phyloP scores from a whole-genome alignment of 2,329 filamentous ascomycete species.

The Escovopsis sp. region DNA sequence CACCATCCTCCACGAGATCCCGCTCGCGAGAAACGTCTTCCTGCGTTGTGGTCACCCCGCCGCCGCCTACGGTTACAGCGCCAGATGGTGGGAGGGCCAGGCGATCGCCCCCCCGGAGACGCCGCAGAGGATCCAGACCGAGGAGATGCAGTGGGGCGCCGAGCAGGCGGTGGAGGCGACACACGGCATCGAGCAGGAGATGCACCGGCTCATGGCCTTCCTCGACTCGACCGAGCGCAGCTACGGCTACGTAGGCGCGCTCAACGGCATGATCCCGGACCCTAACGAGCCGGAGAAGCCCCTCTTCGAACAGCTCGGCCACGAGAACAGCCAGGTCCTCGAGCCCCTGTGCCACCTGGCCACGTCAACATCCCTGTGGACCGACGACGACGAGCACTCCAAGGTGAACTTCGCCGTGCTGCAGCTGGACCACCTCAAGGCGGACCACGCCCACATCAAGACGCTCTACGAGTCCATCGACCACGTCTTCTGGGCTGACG shows the following conservation, averaged over 20 bases:
- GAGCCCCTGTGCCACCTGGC: constrained; percentile 20
- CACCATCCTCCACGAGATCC: constrained; percentile 45
- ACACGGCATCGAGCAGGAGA: constrained; percentile 33
- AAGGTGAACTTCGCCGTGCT: constrained; percentile 26
- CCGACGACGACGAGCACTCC: constrained; percentile 16
- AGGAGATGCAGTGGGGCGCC: constrained; percentile 16
- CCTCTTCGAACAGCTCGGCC: constrained; percentile 28
- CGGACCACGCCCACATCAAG: constrained; percentile 22
- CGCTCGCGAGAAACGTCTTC: constrained; percentile 39
- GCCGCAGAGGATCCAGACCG: constrained; percentile 17
- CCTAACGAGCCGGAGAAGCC: constrained; percentile 23
- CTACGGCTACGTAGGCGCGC: constrained; percentile 38
- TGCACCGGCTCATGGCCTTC: constrained; percentile 49
- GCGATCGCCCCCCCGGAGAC: constrained; percentile 28
- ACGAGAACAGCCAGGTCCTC: constrained; percentile 12
- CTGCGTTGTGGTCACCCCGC: constrained; percentile 27
- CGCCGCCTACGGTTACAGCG: constrained; percentile 36
- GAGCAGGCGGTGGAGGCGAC: constrained; percentile 13
- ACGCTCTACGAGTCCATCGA: constrained; percentile 34
- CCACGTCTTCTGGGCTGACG: constrained; percentile 31
- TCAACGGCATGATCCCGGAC: constrained; percentile 24
- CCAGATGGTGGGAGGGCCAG: constrained; percentile 47
- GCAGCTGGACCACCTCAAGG: constrained; percentile 22
- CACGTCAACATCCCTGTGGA: constrained; percentile 14
- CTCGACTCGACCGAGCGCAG: constrained; percentile 44